Conservation (phyloP, 441 rosid genomes). For the Gossypium laxum region DNA sequence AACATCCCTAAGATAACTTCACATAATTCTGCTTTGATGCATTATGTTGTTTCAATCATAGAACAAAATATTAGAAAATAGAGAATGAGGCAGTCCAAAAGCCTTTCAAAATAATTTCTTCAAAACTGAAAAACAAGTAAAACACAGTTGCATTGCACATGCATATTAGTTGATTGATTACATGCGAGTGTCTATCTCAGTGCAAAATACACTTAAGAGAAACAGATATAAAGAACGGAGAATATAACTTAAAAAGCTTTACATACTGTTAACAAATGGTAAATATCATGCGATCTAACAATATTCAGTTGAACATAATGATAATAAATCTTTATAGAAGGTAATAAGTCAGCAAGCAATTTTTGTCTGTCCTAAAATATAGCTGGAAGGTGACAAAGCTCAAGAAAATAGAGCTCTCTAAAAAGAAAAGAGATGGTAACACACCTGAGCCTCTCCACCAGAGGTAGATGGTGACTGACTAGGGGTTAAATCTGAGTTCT, state of each 20-base stretch:
- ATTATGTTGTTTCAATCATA: not conserved
- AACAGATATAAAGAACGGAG: not conserved
- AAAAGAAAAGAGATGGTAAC: not conserved
- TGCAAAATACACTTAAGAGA: not conserved
- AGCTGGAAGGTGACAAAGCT: slow-evolving; percentile 8
- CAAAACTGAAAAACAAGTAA: not conserved
- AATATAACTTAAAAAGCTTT: not conserved
- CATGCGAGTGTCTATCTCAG: not conserved
- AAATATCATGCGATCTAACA: not conserved
- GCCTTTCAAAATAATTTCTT: not conserved
- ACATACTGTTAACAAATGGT: not conserved
- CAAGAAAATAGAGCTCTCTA: not conserved
- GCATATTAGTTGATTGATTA: not conserved
- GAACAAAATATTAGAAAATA: not conserved
- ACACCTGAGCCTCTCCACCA: slow-evolving; percentile 54
- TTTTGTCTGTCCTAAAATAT: not conserved
- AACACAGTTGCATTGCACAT: not conserved
- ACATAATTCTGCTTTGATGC: not conserved
- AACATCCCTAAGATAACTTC: not conserved
- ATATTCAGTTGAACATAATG: not conserved
- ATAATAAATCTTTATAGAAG: not conserved
- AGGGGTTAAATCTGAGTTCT: slow-evolving; percentile 37
- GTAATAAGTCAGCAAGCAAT: not conserved
- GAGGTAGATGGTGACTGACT: slow-evolving; percentile 43
- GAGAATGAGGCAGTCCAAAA: not conserved